Conservation (phyloP, 768 basidiomycete genomes). For the Lentinula sp. region DNA sequence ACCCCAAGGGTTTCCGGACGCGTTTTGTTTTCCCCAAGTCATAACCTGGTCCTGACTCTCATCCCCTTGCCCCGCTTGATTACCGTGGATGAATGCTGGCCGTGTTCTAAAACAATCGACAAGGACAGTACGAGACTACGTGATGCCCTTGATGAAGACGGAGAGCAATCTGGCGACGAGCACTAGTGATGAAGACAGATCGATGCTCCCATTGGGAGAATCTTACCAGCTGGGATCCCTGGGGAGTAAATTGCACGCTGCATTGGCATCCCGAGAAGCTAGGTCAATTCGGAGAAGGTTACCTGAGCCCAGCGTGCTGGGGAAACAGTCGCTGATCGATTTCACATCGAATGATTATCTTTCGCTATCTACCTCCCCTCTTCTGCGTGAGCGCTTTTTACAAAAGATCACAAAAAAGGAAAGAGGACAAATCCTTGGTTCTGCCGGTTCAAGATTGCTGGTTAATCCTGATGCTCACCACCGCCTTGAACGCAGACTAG, state of each 20-base stretch:
- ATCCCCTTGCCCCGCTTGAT: background rate
- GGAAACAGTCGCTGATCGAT: conserved; percentile 36
- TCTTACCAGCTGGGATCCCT: background rate
- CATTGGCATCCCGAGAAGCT: conserved; percentile 58
- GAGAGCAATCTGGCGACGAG: background rate
- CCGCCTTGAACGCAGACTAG: conserved; percentile 65
- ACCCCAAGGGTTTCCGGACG: background rate
- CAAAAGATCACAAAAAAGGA: conserved; percentile 39
- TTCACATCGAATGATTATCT: conserved; percentile 95
- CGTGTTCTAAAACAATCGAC: background rate
- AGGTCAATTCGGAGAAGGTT: conserved; percentile 68
- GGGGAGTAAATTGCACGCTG: conserved; percentile 13
- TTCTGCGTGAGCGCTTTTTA: conserved; percentile 56
- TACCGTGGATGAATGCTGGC: background rate
- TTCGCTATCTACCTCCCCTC: conserved; percentile 59
- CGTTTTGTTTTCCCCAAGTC: background rate
- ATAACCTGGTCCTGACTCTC: too few relatives aligned
- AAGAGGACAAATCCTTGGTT: conserved; percentile 58
- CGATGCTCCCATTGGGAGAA: background rate
- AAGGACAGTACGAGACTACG: background rate
- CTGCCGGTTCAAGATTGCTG: conserved; percentile 83
- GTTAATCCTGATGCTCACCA: conserved; percentile 70
- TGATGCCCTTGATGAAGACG: background rate
- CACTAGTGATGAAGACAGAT: background rate
- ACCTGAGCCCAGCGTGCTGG: conserved; percentile 44